Conservation (phyloP, 2,329 filamentous ascomycete genomes). For the Cordyceps farinosa region DNA sequence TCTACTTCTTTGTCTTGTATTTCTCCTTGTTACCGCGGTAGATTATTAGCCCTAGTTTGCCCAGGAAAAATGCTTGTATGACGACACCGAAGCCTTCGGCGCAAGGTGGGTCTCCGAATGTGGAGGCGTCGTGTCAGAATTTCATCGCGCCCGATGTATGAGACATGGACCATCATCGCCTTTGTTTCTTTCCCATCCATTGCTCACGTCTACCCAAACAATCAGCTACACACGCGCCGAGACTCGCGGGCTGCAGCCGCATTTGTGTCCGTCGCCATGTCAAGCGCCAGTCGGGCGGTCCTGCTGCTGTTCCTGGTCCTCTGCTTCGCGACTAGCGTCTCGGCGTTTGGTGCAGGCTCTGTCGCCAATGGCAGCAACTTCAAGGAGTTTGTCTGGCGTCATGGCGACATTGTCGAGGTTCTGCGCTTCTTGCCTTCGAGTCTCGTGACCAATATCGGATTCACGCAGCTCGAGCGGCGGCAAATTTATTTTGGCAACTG, state of each 20-base stretch:
- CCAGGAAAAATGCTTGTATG: not conserved
- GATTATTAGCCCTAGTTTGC: not conserved
- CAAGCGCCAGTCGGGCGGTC: not conserved
- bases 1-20: not conserved
- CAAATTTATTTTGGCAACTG: slow-evolving; percentile 36
- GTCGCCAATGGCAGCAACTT: slow-evolving; percentile 36
- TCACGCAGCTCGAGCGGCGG: slow-evolving; percentile 37
- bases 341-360: slow-evolving; percentile 38
- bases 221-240: not conserved
- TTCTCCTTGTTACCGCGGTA: not conserved
- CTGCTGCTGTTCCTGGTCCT: slow-evolving; percentile 25
- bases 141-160: not conserved
- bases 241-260: not conserved
- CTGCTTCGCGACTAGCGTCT: slow-evolving; percentile 28
- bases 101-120: not conserved
- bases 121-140: not conserved
- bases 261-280: not conserved
- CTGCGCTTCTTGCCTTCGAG: slow-evolving; percentile 35
- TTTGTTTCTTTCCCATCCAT: not conserved
- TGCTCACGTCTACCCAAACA: not conserved
- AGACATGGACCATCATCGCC: not conserved
- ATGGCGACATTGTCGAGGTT: slow-evolving; percentile 39
- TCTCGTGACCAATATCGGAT: slow-evolving; percentile 36
- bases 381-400: slow-evolving; percentile 40
- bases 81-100: not conserved